phyloP scores from a whole-genome alignment of 2,329 filamentous ascomycete genomes.

The Colletotrichum scovillei region DNA sequence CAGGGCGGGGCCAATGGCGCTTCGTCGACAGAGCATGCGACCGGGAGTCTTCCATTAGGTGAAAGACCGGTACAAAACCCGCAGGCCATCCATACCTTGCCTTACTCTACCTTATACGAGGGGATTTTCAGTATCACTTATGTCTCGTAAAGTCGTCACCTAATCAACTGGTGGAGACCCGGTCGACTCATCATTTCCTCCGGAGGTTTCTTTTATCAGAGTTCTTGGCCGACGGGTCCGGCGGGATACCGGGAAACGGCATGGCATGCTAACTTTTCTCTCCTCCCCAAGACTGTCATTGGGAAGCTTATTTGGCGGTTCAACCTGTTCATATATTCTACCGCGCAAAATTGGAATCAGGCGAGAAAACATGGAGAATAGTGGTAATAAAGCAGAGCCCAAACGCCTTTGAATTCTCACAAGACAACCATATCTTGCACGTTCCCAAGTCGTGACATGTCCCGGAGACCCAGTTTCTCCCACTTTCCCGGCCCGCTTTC shows the following conservation, averaged over 20 bases:
- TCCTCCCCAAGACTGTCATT: no score
- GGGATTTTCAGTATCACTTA: no score
- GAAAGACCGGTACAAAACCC: neutral
- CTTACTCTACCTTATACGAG: no score
- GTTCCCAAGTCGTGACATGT: slow-evolving; percentile 29
- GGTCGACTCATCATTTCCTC: neutral
- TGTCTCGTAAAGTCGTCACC: no score
- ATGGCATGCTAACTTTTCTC: neutral
- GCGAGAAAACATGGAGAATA: neutral
- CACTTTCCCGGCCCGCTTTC: slow-evolving; percentile 23
- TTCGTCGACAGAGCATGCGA: slow-evolving; percentile 6
- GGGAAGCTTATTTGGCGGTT: neutral
- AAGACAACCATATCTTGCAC: slow-evolving; percentile 19
- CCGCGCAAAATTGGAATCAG: slow-evolving; percentile 2
- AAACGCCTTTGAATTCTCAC: slow-evolving; percentile 28
- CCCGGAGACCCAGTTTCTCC: neutral
- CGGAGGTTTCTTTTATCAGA: neutral
- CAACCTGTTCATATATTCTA: slow-evolving; percentile 12
- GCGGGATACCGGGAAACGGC: neutral
- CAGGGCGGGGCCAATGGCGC: slow-evolving; percentile 13
- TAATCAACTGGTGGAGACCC: neutral
- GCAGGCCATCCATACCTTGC: no score
- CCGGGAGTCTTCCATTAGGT: neutral
- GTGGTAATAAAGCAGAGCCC: neutral
- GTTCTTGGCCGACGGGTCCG: neutral